Evolutionary conservation across 441 rosid species (phyloP), one percentile per base, ranked within the genome.

Genomic region (Sinapis alba): DNA sequence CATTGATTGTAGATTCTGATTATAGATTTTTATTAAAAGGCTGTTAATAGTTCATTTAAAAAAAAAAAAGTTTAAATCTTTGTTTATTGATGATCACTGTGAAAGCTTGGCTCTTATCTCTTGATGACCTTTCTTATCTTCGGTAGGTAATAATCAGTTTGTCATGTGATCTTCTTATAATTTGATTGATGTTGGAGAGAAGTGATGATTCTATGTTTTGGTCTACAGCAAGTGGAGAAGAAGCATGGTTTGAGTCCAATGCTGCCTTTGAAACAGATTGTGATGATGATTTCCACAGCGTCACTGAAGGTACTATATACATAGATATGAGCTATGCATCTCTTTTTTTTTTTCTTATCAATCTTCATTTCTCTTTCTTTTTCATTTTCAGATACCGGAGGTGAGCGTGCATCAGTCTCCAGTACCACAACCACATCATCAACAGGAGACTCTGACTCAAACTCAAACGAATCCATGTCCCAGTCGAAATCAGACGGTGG

Each of bases 271-370:
- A 90, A 62, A 86, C 96, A 23, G 97, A 93, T 71, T 76, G 91
- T 74, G 98, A 93, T 2, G 96, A 90, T 27, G 98, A 93, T 65
- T 93, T 83, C 41, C 78, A 86, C 69, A 91, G 98, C 76, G 56
- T 50, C 51, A 32, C 10, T 8, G 36, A 8, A 32, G 36, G 36
- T 32, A 8, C n/a, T 32, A 32, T 32, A 32, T 32, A 7, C 10
- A 32, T 32, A 28, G 34, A 7, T 30, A 1, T 28, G 34, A 28
- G 34, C 36, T 32, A 32, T 32, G 36, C 36, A 32, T 32, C 9
- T 32, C 43, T 36, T 13, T 8, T 36, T 8, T 7, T 30, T 26
- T 26, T 2, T 34, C 11, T n/a, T 30, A n/a, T 11, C 3, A 0
- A 50, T 16, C 54, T 13, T 47, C 54, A 2, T 18, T 50, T 50